phyloP scores from a whole-genome alignment of 1,284 basidiomycete genomes.

The Tremellales sp. region DNA sequence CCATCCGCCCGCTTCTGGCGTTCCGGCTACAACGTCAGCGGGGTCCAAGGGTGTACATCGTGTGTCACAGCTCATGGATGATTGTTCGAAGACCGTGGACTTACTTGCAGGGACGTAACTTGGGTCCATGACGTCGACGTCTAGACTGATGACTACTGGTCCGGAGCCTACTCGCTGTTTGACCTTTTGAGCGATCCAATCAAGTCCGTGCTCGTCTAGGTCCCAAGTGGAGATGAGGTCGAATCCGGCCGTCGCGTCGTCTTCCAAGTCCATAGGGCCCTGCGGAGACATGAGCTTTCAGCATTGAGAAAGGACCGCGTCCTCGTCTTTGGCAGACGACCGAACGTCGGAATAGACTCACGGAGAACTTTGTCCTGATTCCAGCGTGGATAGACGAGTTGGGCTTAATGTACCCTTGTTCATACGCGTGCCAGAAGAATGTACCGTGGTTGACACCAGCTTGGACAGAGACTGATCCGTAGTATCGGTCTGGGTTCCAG shows the following conservation, averaged over 20 bases:
- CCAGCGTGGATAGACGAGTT: conserved; percentile 60
- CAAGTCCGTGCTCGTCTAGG: conserved; percentile 49
- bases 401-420: conserved; percentile 46
- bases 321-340: not conserved
- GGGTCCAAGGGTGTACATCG: not conserved
- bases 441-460: conserved; percentile 38
- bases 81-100: conserved; percentile 12
- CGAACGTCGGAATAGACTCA: conserved; percentile 10
- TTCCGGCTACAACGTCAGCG: conserved; percentile 29
- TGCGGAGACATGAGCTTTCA: not conserved
- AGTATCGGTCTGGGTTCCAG: conserved; percentile 38
- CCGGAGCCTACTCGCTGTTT: conserved; percentile 38
- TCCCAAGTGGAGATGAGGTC: conserved; percentile 47
- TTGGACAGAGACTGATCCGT: conserved; percentile 25
- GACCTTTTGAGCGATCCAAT: conserved; percentile 45
- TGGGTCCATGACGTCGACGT: conserved; percentile 47
- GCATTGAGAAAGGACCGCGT: not conserved
- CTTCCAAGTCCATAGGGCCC: conserved; percentile 24
- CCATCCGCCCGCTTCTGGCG: conserved; percentile 49
- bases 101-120: conserved; percentile 40
- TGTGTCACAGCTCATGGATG: not conserved
- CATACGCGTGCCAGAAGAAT: conserved; percentile 50
- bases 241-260: conserved; percentile 50
- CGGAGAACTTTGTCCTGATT: conserved; percentile 39
- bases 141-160: conserved; percentile 38